These are phyloP conservation scores for Boletellus ananiceps DNA, from an alignment of 768 basidiomycete genomes.

Conservation along the genomic window DNA sequence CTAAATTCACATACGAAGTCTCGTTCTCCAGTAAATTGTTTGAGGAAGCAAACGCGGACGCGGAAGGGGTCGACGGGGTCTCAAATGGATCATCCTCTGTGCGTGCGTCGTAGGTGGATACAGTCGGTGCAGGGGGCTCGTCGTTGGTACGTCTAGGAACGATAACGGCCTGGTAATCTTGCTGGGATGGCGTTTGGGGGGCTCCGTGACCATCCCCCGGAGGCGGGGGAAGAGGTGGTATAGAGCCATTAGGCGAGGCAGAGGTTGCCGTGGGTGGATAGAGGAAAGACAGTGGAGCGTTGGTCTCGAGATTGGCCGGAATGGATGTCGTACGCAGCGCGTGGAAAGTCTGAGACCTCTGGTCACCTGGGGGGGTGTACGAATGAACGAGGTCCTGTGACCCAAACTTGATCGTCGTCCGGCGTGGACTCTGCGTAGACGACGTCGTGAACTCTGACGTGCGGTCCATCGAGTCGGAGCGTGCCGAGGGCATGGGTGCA, in stretches of 20 bases:
- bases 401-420: conserved; percentile 74
- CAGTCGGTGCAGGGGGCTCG: conserved; percentile 28
- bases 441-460: conserved; percentile 30
- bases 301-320: conserved; percentile 14
- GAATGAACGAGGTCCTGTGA: conserved; percentile 69
- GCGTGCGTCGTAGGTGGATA: conserved; percentile 7
- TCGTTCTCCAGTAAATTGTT: conserved; percentile 8
- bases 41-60: conserved; percentile 23
- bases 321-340: conserved; percentile 18
- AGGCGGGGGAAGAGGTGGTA: conserved; percentile 15
- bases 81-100: conserved; percentile 25
- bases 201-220: conserved; percentile 4
- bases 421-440: conserved; percentile 30
- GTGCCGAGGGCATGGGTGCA: conserved; percentile 60
- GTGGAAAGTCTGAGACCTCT: conserved; percentile 41
- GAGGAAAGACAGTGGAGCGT: conserved; percentile 14
- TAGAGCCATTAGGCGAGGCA: not conserved
- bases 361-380: conserved; percentile 57
- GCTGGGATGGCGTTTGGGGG: conserved; percentile 12
- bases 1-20: not conserved
- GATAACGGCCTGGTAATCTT: conserved; percentile 16
- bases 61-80: conserved; percentile 28
- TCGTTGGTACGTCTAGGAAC: conserved; percentile 26
- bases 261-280: conserved; percentile 22
- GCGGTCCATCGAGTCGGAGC: conserved; percentile 36